Evolutionary conservation across 352 stramenopile genomes (phyloP).

Genomic region (Phytophthora podocarpi): DNA sequence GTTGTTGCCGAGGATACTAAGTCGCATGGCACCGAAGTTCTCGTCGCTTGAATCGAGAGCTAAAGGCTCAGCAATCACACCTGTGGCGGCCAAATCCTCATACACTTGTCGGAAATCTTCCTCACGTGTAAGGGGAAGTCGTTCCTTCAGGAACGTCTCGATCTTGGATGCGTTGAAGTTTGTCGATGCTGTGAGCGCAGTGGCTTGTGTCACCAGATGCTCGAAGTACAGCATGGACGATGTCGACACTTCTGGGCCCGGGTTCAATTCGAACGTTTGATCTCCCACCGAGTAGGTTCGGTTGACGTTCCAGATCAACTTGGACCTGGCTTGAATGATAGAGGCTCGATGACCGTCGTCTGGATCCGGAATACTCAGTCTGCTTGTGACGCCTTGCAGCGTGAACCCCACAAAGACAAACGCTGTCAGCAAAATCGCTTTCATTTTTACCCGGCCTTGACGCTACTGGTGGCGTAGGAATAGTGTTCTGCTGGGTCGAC

Average conservation of each 20-base stretch:
- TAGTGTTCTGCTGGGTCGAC: slow-evolving; percentile 2
- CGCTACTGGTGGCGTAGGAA: background rate
- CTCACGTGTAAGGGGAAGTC: slow-evolving; percentile 10
- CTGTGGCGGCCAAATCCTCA: slow-evolving; percentile 23
- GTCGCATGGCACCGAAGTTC: slow-evolving; percentile 39
- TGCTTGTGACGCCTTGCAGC: background rate
- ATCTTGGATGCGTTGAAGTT: slow-evolving; percentile 33
- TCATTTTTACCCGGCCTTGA: slow-evolving; percentile 1
- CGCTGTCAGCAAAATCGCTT: slow-evolving; percentile 1
- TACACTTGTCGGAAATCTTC: slow-evolving; percentile 28
- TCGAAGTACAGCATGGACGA: slow-evolving; percentile 39
- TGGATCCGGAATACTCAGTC: slow-evolving; percentile 25
- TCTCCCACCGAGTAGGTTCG: slow-evolving; percentile 30
- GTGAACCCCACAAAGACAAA: background rate
- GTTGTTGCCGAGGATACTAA: slow-evolving; percentile 41
- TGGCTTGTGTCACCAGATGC: slow-evolving; percentile 25
- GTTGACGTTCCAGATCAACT: slow-evolving; percentile 37
- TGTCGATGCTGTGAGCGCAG: slow-evolving; percentile 23
- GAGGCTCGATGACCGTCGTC: slow-evolving; percentile 32
- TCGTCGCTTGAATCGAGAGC: slow-evolving; percentile 41
- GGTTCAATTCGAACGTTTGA: slow-evolving; percentile 28
- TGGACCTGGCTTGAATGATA: slow-evolving; percentile 23
- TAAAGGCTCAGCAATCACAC: slow-evolving; percentile 26
- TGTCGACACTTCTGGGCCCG: slow-evolving; percentile 22
- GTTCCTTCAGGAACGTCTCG: slow-evolving; percentile 22